Evolutionary conservation across 148 eudicot species (phyloP).

Genomic region (Rhododendron vialii): DNA sequence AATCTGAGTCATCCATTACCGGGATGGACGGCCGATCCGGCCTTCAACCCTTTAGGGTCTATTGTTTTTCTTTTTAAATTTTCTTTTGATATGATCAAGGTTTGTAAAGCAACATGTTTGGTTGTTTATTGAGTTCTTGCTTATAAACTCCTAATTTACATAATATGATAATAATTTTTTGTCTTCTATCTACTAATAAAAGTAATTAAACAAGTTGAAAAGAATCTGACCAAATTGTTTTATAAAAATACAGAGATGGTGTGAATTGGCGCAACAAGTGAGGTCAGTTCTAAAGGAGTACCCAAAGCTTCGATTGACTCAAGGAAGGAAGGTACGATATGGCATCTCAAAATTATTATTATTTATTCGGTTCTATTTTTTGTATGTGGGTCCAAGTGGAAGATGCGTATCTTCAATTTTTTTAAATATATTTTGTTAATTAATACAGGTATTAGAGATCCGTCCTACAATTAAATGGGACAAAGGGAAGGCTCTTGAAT

Average conservation of each 20-base stretch:
- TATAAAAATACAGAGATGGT: slow-evolving; percentile 55
- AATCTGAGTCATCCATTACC: too few relatives aligned
- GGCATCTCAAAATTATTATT: slow-evolving; percentile 5
- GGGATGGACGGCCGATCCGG: too few relatives aligned
- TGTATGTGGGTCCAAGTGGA: background rate
- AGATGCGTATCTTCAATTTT: background rate
- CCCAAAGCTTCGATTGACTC: slow-evolving; percentile 73
- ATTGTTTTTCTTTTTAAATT: background rate
- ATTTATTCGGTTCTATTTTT: slow-evolving; percentile 2
- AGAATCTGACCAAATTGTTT: background rate
- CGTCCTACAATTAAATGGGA: slow-evolving; percentile 95
- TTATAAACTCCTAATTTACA: background rate
- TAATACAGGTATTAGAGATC: slow-evolving; percentile 74
- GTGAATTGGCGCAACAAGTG: slow-evolving; percentile 63
- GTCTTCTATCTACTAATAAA: background rate
- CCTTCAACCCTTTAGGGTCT: too few relatives aligned
- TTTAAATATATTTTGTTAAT: background rate
- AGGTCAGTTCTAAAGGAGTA: slow-evolving; percentile 63
- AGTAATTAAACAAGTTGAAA: background rate
- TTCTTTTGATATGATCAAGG: background rate
- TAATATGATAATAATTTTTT: background rate
- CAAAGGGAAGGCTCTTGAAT: slow-evolving; percentile 95
- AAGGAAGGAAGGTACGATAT: slow-evolving; percentile 70
- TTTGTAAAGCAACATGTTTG: background rate
- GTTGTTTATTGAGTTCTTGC: background rate